These are phyloP conservation scores for Diaporthe australafricana DNA, from an alignment of 2,329 filamentous ascomycete species.

Conservation along the genomic window DNA sequence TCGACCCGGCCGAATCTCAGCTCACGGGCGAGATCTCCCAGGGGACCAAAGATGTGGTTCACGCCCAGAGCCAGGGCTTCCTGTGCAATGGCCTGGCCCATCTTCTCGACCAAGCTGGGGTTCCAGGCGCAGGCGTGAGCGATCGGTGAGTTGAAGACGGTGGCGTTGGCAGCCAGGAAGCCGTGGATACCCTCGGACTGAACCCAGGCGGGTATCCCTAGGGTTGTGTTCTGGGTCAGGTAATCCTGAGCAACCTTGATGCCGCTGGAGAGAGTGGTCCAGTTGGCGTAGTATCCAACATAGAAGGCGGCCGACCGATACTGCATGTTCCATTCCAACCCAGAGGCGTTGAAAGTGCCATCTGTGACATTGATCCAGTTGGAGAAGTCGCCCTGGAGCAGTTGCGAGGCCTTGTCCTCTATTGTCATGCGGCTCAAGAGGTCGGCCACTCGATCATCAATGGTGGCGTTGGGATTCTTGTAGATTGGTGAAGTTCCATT, in stretches of 20 bases:
- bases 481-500: constrained; percentile 58
- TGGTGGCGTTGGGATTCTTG: constrained; percentile 70
- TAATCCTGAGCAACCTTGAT: constrained; percentile 77
- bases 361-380: constrained; percentile 80
- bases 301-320: constrained; percentile 77
- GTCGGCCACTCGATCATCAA: constrained; percentile 75
- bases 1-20: constrained; percentile 79
- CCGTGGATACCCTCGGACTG: constrained; percentile 83
- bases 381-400: constrained; percentile 76
- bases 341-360: constrained; percentile 75
- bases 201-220: constrained; percentile 79
- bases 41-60: constrained; percentile 79
- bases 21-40: constrained; percentile 78
- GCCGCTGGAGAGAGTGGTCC: constrained; percentile 71
- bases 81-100: constrained; percentile 73
- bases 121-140: constrained; percentile 80
- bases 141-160: constrained; percentile 84
- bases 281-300: constrained; percentile 75
- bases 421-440: constrained; percentile 79
- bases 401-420: constrained; percentile 78
- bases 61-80: constrained; percentile 76
- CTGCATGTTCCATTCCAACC: constrained; percentile 74
- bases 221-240: constrained; percentile 71
- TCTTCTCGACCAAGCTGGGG: constrained; percentile 70
- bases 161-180: constrained; percentile 77